Conservation (phyloP, 441 rosid genomes). For the Populus trichocarpa region DNA sequence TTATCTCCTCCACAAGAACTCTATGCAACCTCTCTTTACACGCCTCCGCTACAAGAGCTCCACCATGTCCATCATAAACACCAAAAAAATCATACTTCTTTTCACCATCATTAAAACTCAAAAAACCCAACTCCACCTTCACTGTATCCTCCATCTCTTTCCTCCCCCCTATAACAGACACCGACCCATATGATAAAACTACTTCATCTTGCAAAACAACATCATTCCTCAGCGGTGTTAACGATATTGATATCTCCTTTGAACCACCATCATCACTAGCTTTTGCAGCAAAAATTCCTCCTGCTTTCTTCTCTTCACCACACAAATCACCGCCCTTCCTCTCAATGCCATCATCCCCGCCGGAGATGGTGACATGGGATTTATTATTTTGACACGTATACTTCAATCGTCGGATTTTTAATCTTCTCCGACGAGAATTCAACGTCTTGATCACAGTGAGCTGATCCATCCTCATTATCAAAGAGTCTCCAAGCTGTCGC, state of each 20-base stretch:
- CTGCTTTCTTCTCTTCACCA: neutral
- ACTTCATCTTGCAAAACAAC: slow-evolving; percentile 14
- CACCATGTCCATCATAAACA: slow-evolving; percentile 56
- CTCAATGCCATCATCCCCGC: neutral
- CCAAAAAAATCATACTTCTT: slow-evolving; percentile 44
- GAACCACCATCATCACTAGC: neutral
- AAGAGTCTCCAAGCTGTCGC: too few species aligned
- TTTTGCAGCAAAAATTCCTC: neutral
- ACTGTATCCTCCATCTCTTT: slow-evolving; percentile 72
- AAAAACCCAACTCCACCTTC: slow-evolving; percentile 42
- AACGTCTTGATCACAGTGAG: too few species aligned
- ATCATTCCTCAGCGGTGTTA: slow-evolving; percentile 1
- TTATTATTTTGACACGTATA: slow-evolving; percentile 22
- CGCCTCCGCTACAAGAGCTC: slow-evolving; percentile 50
- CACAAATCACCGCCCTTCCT: neutral
- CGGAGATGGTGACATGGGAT: slow-evolving; percentile 4
- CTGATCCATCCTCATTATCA: too few species aligned
- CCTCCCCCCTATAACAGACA: slow-evolving; percentile 68
- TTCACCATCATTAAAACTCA: slow-evolving; percentile 14
- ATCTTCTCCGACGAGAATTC: slow-evolving; percentile 9
- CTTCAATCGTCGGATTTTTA: slow-evolving; percentile 30
- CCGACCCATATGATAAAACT: slow-evolving; percentile 39
- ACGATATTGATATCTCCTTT: slow-evolving; percentile 28
- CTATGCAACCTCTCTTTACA: slow-evolving; percentile 53
- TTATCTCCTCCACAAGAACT: slow-evolving; percentile 41